These are phyloP conservation scores for Penicillium pancosmium DNA, from an alignment of 495 filamentous ascomycete genomes.

Conservation along the genomic window DNA sequence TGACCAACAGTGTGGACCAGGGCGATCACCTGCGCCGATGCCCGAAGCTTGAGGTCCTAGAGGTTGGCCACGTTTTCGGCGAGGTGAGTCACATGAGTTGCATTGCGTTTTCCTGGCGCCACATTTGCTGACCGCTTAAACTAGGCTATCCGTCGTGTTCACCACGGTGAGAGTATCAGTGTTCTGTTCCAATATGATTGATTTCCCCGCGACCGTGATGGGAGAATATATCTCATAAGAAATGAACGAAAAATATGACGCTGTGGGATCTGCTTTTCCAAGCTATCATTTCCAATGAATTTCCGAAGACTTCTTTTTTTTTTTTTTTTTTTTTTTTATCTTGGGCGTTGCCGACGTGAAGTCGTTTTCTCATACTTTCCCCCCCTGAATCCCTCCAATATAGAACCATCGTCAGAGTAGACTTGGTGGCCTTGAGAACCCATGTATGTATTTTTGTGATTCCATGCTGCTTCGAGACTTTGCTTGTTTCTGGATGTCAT, in stretches of 20 bases:
- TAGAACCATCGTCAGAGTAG: slow-evolving; percentile 28
- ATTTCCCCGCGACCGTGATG: slow-evolving; percentile 12
- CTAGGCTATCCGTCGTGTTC: slow-evolving; percentile 89
- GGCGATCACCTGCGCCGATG: slow-evolving; percentile 73
- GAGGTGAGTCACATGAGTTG: slow-evolving; percentile 59
- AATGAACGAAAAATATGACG: background rate
- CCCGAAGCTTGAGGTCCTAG: slow-evolving; percentile 87
- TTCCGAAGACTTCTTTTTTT: background rate
- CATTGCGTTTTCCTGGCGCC: slow-evolving; percentile 9
- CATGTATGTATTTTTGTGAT: slow-evolving; percentile 13
- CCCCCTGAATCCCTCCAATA: slow-evolving; percentile 16
- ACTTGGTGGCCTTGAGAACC: slow-evolving; percentile 17
- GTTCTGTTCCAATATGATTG: slow-evolving; percentile 91
- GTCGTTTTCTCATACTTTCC: slow-evolving; percentile 17
- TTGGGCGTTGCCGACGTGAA: slow-evolving; percentile 10
- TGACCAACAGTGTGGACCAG: slow-evolving; percentile 94
- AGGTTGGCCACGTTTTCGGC: slow-evolving; percentile 90
- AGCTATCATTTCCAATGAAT: slow-evolving; percentile 7
- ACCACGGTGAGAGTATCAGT: slow-evolving; percentile 98
- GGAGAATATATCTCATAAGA: slow-evolving; percentile 6
- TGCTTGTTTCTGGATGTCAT: slow-evolving; percentile 16
- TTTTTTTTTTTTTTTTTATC: background rate
- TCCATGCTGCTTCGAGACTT: slow-evolving; percentile 13
- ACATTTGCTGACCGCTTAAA: slow-evolving; percentile 23
- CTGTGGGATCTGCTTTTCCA: slow-evolving; percentile 7